Base-by-base conservation (phyloP, 2,329 filamentous ascomycete species). In the Cytospora piceicola region DNA sequence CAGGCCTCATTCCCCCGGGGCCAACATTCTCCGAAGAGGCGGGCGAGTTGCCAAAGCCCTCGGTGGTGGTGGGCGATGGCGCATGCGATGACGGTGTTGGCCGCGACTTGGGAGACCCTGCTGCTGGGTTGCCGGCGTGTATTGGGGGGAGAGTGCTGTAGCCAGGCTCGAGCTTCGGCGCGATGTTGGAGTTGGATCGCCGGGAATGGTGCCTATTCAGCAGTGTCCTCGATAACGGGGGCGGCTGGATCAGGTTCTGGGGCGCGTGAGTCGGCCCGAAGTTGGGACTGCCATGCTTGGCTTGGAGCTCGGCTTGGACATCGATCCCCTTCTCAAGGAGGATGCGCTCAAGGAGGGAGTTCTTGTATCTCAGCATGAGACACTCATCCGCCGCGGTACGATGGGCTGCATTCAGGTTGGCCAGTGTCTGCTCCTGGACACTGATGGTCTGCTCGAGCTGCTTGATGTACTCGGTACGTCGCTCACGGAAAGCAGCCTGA, bases 401-500 rank as follows among this genome's bases (percentile, higher is more conserved):
- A 76, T 98, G 95, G 70, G 93, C 96, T 74, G 94, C 91, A 79
- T 98, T 95, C 67, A 99, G 84, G 74, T 89, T 96, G 73, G 96
- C 92, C 64, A 98, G 84, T 73, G 93, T 94, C 73, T 96, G 93
- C 80, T 99, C 95, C 83, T 98, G 94, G 72, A 95, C 92, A 75
- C 95, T 94, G 79, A 99, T 98, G 64, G 94, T 96, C 72, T 94
- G 93, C 80, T 99, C 95, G 30, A 99, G 86, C 78, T 99, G 95
- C 82, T 98, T 98, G 82, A 99, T 99, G 78, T 99, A 99, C 82
- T 99, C 95, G 63, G 94, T 98, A 66, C 95, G 90, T 71, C 95
- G 90, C 80, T 99, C 95, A 72, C 95, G 90, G 75, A 99, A 99
- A 65, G 95, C 95, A 63, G 95, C 95, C 80, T 99, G 95, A 57